phyloP scores from a whole-genome alignment of 208 protist species.

The Porcisia hertigi region DNA sequence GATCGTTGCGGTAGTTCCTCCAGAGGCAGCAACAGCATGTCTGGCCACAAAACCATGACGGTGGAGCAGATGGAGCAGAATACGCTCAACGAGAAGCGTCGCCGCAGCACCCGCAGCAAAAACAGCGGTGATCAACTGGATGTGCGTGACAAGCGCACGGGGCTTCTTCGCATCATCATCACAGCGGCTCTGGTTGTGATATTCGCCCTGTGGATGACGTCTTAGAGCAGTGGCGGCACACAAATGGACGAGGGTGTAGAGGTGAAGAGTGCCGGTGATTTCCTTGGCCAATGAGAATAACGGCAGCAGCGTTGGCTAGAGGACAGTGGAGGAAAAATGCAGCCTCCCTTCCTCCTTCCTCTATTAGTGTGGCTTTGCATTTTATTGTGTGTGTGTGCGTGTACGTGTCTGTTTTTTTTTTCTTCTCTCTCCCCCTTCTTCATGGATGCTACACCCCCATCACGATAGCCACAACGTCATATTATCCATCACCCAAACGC shows the following conservation, averaged over 20 bases:
- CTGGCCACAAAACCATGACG: constrained; percentile 26
- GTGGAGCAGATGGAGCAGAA: constrained; percentile 30
- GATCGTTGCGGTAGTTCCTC: constrained; percentile 8
- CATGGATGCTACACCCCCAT: no score
- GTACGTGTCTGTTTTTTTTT: no score
- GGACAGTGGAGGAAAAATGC: no score
- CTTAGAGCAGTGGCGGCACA: not conserved
- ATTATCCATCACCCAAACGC: no score
- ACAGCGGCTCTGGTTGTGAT: constrained; percentile 14
- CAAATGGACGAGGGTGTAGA: not conserved
- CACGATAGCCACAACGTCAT: no score
- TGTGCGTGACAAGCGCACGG: constrained; percentile 4
- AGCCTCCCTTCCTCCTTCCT: no score
- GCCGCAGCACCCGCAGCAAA: constrained; percentile 63
- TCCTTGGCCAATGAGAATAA: not conserved
- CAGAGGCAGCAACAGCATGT: not conserved
- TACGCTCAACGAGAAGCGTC: constrained; percentile 90
- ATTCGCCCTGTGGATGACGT: constrained; percentile 27
- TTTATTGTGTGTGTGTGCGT: no score
- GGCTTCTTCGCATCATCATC: constrained; percentile 12
- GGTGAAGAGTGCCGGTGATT: not conserved
- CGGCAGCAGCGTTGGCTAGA: not conserved
- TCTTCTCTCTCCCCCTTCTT: no score
- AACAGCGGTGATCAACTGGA: not conserved
- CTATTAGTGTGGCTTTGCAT: no score